These are phyloP conservation scores for Croton laevigatus DNA, from an alignment of 441 rosid species.

Conservation along the genomic window DNA sequence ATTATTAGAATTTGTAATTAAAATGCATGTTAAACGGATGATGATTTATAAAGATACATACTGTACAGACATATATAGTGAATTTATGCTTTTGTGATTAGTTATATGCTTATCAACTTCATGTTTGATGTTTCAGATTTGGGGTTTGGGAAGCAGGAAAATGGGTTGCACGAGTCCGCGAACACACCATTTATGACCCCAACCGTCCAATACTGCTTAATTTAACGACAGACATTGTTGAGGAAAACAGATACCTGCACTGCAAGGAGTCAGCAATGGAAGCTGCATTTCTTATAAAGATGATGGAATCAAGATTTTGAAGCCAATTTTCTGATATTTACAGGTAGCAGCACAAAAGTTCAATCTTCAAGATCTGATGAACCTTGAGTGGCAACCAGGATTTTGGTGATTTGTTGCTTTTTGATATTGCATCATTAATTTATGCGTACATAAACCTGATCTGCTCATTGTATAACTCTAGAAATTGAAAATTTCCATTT, in stretches of 20 bases:
- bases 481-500: not conserved
- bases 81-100: not conserved
- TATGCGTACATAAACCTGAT: constrained; percentile 13
- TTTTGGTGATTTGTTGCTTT: constrained; percentile 20
- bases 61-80: not conserved
- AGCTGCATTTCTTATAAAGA: constrained; percentile 76
- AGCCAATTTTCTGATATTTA: not conserved
- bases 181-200: constrained; percentile 58
- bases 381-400: not conserved
- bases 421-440: constrained; percentile 9
- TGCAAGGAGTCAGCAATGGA: constrained; percentile 79
- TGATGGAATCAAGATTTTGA: constrained; percentile 41
- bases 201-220: constrained; percentile 67
- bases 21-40: too few species aligned
- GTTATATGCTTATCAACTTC: constrained; percentile 5
- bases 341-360: not conserved
- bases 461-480: not conserved
- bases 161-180: constrained; percentile 87
- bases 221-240: constrained; percentile 71
- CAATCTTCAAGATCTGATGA: constrained; percentile 4
- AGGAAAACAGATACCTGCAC: constrained; percentile 80
- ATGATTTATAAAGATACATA: too few species aligned
- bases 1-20: too few species aligned
- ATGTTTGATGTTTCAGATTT: constrained; percentile 53
- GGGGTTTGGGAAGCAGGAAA: constrained; percentile 99